phyloP scores from a whole-genome alignment of 1,284 basidiomycete genomes.

The Entoloma clypeatum region DNA sequence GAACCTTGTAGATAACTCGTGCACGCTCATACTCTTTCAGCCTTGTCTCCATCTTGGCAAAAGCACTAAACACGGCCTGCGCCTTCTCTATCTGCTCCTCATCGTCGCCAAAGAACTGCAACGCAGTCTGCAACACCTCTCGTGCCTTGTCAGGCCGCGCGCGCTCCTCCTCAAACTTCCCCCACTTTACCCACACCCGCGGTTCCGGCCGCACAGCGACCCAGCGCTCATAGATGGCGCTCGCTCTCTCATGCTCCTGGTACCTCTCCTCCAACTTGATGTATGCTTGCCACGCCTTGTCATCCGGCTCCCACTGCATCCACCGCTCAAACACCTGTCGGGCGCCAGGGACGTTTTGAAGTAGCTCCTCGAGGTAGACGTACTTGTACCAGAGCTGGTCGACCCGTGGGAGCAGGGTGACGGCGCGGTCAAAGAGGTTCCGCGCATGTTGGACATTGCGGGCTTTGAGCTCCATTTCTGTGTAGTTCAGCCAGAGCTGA shows the following conservation, averaged over 20 bases:
- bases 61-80: conserved; percentile 92
- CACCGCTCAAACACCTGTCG: conserved; percentile 98
- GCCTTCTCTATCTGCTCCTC: conserved; percentile 97
- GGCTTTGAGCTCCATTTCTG: conserved; percentile 97
- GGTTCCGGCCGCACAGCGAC: conserved; percentile 92
- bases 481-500: conserved; percentile 93
- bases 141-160: conserved; percentile 84
- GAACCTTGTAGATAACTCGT: conserved; percentile 92
- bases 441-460: conserved; percentile 96
- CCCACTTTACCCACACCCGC: conserved; percentile 95
- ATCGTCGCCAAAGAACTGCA: conserved; percentile 97
- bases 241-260: conserved; percentile 87
- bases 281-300: conserved; percentile 99
- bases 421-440: conserved; percentile 95
- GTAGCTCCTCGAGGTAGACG: conserved; percentile 95
- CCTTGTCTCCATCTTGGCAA: conserved; percentile 97
- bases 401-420: conserved; percentile 92
- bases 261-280: conserved; percentile 97
- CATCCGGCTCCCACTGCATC: conserved; percentile 99
- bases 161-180: conserved; percentile 96
- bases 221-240: conserved; percentile 92
- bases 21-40: conserved; percentile 96
- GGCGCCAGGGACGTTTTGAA: conserved; percentile 93
- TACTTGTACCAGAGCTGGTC: conserved; percentile 99
- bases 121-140: conserved; percentile 94